Conservation (phyloP, 768 basidiomycete genomes). For the Tylopilus cervinicoccineus region DNA sequence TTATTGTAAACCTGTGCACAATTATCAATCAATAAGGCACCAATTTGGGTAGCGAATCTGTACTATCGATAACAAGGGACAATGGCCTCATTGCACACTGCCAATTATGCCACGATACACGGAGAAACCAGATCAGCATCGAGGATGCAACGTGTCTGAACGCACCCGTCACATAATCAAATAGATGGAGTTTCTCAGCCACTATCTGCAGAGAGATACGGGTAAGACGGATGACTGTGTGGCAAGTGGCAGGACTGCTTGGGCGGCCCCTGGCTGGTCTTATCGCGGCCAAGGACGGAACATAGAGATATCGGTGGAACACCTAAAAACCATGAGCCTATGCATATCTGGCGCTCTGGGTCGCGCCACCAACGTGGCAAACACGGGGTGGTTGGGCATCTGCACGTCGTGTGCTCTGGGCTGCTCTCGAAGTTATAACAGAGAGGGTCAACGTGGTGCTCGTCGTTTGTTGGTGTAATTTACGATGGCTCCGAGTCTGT, state of each 20-base stretch:
- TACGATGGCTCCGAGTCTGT: conserved; percentile 26
- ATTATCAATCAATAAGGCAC: conserved; percentile 22
- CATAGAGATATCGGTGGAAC: conserved; percentile 9
- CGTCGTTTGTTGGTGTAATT: conserved; percentile 11
- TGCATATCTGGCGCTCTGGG: conserved; percentile 5
- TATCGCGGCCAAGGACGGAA: conserved; percentile 15
- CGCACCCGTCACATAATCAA: conserved; percentile 20
- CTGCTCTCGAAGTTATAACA: conserved; percentile 11
- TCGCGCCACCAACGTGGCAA: conserved; percentile 18
- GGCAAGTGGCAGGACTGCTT: not conserved
- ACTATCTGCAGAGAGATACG: conserved; percentile 18
- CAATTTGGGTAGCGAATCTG: conserved; percentile 6
- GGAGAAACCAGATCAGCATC: conserved; percentile 21
- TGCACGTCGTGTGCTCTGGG: conserved; percentile 5
- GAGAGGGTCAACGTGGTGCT: conserved; percentile 3
- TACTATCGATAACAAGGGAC: conserved; percentile 16
- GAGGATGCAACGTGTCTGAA: conserved; percentile 25
- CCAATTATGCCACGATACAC: conserved; percentile 18
- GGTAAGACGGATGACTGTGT: conserved; percentile 9
- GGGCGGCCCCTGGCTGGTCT: conserved; percentile 5
- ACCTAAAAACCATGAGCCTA: not conserved
- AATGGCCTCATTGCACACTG: conserved; percentile 27
- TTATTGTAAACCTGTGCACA: conserved; percentile 20
- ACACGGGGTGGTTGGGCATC: conserved; percentile 21
- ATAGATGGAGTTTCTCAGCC: conserved; percentile 23